A percentile compares a stretch with the other conserved stretches of the same genome.
These are phyloP conservation scores for Venustampulla echinocandica DNA, from an alignment of 495 filamentous ascomycete species.

Conservation along the genomic window DNA sequence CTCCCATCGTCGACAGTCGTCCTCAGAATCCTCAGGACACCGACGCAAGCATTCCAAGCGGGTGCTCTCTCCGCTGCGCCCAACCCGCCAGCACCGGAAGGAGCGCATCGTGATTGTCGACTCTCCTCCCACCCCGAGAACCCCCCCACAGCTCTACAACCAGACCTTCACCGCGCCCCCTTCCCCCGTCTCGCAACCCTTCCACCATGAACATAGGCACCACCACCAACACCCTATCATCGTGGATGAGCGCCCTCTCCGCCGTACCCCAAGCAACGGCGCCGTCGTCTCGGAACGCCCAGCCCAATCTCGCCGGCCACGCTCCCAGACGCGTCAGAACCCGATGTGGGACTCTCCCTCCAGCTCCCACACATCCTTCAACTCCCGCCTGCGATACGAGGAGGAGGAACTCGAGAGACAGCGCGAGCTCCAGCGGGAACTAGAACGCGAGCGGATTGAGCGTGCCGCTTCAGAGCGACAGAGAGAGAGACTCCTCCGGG, in stretches of 20 bases:
- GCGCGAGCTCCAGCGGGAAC: not conserved
- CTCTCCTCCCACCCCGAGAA: conserved; percentile 20
- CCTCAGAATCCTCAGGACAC: not conserved
- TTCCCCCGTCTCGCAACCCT: conserved; percentile 12
- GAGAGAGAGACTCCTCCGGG: conserved; percentile 2
- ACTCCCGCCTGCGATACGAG: conserved; percentile 10
- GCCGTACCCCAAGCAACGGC: not conserved
- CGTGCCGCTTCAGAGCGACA: not conserved
- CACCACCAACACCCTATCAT: conserved; percentile 13
- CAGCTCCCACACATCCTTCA: conserved; percentile 20
- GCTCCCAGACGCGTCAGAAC: conserved; percentile 3
- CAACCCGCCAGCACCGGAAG: conserved; percentile 13
- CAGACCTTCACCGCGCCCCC: conserved; percentile 15
- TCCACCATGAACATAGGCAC: conserved; percentile 2
- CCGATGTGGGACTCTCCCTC: conserved; percentile 15
- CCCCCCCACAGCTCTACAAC: conserved; percentile 16
- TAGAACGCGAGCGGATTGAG: not conserved
- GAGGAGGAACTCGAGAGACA: conserved; percentile 6
- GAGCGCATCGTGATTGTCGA: conserved; percentile 24
- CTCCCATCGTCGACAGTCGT: conserved; percentile 7
- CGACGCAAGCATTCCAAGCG: not conserved
- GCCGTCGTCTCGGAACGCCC: conserved; percentile 7
- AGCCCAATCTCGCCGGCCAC: not conserved
- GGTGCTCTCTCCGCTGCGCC: not conserved
- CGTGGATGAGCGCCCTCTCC: conserved; percentile 16